These are phyloP conservation scores for Apophysomyces variabilis DNA, from an alignment of 371 early-diverging fungal species.

Conservation along the genomic window DNA sequence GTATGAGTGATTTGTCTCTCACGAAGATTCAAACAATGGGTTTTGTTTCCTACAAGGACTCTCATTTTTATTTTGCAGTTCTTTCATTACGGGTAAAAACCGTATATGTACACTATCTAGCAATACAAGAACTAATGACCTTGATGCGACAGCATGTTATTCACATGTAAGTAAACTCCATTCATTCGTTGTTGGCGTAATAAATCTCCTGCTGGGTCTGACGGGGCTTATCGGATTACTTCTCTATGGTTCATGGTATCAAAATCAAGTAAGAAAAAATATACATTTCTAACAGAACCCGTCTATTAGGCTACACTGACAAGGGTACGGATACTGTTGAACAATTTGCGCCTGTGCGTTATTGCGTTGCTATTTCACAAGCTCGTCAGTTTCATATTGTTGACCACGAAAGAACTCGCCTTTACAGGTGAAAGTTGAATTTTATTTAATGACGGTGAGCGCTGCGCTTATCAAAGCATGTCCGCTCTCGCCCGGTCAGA, in stretches of 20 bases:
- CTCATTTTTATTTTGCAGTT: constrained; percentile 37
- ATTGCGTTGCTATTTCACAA: constrained; percentile 24
- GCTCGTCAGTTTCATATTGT: constrained; percentile 28
- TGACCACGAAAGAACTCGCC: constrained; percentile 13
- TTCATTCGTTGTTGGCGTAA: constrained; percentile 29
- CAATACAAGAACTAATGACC: neutral
- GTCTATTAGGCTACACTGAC: constrained; percentile 11
- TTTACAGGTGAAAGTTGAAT: no score
- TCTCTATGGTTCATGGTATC: constrained; percentile 24
- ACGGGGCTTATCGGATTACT: constrained; percentile 24
- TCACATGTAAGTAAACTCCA: constrained; percentile 28
- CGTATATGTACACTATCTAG: constrained; percentile 23
- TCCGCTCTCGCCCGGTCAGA: no score
- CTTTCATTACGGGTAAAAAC: constrained; percentile 31
- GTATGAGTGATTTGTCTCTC: constrained; percentile 14
- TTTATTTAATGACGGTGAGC: no score
- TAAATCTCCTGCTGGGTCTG: constrained; percentile 38
- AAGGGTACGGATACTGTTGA: constrained; percentile 11
- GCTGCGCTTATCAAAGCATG: no score
- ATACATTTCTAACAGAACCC: neutral
- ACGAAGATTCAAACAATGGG: no score
- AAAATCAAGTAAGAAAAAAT: neutral
- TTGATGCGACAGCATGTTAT: constrained; percentile 30
- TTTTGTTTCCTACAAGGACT: constrained; percentile 21
- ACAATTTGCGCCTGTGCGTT: constrained; percentile 23